Percentiles rank a stretch among this genome's conserved stretches.
phyloP scores from a whole-genome alignment of 2,329 filamentous ascomycete genomes.

The Alternaria ethzedia region DNA sequence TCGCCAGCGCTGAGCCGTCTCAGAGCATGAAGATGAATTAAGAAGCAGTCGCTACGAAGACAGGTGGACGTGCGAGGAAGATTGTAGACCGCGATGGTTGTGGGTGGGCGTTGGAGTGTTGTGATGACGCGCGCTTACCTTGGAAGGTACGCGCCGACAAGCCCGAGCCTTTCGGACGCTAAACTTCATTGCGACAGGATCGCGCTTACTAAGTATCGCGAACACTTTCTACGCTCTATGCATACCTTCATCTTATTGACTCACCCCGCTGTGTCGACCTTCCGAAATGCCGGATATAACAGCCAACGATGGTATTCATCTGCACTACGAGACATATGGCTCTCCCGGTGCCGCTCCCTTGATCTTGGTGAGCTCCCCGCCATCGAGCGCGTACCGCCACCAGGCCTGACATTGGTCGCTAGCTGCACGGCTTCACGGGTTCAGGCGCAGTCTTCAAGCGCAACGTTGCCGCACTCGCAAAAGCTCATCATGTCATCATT shows the following conservation, averaged over 20 bases:
- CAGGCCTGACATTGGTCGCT: neutral
- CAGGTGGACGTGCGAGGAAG: neutral
- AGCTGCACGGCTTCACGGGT: constrained; percentile 39
- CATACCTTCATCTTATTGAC: neutral
- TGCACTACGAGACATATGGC: constrained; percentile 23
- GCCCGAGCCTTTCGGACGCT: neutral
- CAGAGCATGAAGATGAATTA: neutral
- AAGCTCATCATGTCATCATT: constrained; percentile 17
- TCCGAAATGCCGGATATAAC: constrained; percentile 17
- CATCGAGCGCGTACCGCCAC: neutral
- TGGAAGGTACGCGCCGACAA: neutral
- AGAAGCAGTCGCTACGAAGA: neutral
- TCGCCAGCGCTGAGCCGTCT: neutral
- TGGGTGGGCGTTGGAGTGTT: neutral
- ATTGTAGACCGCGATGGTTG: neutral
- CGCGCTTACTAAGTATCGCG: neutral
- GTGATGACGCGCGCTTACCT: neutral
- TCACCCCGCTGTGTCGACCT: neutral
- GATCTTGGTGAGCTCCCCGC: constrained; percentile 16
- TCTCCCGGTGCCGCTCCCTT: constrained; percentile 7
- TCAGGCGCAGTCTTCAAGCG: constrained; percentile 27
- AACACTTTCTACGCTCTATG: neutral
- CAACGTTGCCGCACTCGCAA: constrained; percentile 17
- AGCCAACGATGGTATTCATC: constrained; percentile 22
- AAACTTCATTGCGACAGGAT: neutral